Conservation (phyloP, 176 grass and related monocot species). For the Aegilops bicornis region DNA sequence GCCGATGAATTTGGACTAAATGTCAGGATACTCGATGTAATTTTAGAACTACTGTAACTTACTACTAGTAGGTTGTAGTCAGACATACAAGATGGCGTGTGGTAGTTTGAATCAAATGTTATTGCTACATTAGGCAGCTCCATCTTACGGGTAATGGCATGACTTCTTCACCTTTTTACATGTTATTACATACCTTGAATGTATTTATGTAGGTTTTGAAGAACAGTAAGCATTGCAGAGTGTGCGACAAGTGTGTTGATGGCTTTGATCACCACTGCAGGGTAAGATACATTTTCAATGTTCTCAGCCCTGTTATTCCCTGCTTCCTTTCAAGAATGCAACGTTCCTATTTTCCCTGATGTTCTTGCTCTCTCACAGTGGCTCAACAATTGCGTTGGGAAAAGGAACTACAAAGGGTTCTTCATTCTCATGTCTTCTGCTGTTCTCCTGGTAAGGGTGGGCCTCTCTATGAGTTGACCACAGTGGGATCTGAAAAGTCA, state of each 20-base stretch:
- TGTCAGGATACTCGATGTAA: neutral
- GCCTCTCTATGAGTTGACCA: neutral
- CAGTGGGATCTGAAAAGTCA: neutral
- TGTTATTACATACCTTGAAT: neutral
- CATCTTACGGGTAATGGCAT: neutral
- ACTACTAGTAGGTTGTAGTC: neutral
- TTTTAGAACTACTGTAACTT: neutral
- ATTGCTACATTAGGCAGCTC: neutral
- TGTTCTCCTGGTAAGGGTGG: constrained; percentile 68
- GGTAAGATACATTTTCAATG: constrained; percentile 42
- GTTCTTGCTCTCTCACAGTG: constrained; percentile 50
- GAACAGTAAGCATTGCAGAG: constrained; percentile 98
- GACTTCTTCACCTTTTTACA: neutral
- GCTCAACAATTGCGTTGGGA: constrained; percentile 98
- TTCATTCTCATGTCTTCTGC: constrained; percentile 86
- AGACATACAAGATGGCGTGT: neutral
- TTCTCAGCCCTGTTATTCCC: constrained; percentile 1
- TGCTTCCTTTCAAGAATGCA: neutral
- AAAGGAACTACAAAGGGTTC: constrained; percentile 90
- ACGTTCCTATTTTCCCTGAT: neutral
- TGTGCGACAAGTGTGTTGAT: constrained; percentile 98
- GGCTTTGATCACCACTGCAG: constrained; percentile 99
- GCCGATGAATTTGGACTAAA: no score
- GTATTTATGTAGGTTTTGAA: constrained; percentile 69
- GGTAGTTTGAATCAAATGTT: neutral